Percentiles rank a stretch among this genome's conserved stretches.
Conservation (phyloP, 2,329 filamentous ascomycete species). For the Sarocladiaceae sp. region DNA sequence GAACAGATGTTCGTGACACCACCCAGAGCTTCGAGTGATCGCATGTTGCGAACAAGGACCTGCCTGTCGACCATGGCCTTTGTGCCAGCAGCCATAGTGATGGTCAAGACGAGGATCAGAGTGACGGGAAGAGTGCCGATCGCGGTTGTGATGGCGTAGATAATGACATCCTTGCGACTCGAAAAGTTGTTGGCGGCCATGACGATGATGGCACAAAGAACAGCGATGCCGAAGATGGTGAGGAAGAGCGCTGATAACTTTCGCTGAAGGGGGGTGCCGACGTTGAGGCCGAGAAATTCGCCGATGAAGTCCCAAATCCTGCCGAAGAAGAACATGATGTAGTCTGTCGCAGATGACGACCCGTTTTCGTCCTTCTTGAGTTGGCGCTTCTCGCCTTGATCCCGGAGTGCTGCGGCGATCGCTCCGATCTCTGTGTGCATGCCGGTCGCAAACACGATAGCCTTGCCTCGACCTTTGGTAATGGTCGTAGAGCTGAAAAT, state of each 20-base stretch:
- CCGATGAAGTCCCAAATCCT: constrained; percentile 16
- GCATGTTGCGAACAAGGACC: constrained; percentile 44
- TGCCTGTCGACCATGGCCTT: constrained; percentile 44
- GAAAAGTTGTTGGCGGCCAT: constrained; percentile 31
- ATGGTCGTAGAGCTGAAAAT: constrained; percentile 52
- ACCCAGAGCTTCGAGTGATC: constrained; percentile 44
- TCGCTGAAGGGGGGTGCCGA: constrained; percentile 66
- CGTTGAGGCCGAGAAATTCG: constrained; percentile 39
- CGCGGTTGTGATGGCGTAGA: constrained; percentile 36
- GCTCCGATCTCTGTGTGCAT: constrained; percentile 55
- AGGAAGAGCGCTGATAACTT: constrained; percentile 65
- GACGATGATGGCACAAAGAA: constrained; percentile 34
- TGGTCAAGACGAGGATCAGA: constrained; percentile 49
- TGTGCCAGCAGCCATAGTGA: constrained; percentile 50
- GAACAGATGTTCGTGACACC: constrained; percentile 38
- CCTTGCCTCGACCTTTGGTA: constrained; percentile 52
- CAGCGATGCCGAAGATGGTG: constrained; percentile 55
- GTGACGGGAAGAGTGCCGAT: constrained; percentile 42
- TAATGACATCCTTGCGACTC: constrained; percentile 29
- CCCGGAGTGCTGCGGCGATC: constrained; percentile 41
- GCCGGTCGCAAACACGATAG: constrained; percentile 53
- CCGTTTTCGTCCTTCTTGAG: constrained; percentile 10
- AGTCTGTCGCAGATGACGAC: constrained; percentile 3
- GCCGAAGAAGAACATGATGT: constrained; percentile 10
- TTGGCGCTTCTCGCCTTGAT: constrained; percentile 10